Conservation (phyloP, 192 early-diverging fungal species). For the Coemansia sp. region DNA sequence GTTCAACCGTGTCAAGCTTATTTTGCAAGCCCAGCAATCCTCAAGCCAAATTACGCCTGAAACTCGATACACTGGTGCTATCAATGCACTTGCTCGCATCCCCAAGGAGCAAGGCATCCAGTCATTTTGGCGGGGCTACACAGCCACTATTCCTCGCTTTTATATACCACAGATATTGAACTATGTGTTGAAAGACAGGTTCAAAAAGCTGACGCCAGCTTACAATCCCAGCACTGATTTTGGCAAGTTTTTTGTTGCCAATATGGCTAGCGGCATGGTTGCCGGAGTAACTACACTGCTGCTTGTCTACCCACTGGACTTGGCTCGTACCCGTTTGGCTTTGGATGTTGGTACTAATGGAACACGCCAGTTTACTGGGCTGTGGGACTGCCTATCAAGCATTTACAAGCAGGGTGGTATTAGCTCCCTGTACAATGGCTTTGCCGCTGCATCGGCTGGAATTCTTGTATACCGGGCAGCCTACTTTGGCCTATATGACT, state of each 20-base stretch:
- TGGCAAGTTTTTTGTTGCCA: neutral
- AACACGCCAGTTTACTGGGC: neutral
- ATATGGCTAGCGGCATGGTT: neutral
- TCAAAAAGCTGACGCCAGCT: neutral
- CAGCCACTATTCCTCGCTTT: neutral
- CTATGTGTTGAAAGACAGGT: neutral
- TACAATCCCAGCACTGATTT: neutral
- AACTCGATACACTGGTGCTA: too few species aligned
- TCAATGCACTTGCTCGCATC: neutral
- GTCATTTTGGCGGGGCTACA: neutral
- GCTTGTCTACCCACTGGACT: neutral
- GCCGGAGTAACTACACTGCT: neutral
- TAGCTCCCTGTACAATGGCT: neutral
- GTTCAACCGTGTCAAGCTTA: neutral
- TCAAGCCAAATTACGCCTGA: too few species aligned
- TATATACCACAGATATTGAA: neutral
- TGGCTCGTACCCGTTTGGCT: neutral
- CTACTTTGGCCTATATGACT: too few species aligned
- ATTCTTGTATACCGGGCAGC: neutral
- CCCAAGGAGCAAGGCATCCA: neutral
- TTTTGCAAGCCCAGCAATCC: neutral
- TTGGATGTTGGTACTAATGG: neutral
- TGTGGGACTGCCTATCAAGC: neutral
- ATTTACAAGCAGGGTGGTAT: neutral
- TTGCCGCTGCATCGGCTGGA: neutral